phyloP scores from a whole-genome alignment of 768 basidiomycete species.

The Termitomyces sp. region DNA sequence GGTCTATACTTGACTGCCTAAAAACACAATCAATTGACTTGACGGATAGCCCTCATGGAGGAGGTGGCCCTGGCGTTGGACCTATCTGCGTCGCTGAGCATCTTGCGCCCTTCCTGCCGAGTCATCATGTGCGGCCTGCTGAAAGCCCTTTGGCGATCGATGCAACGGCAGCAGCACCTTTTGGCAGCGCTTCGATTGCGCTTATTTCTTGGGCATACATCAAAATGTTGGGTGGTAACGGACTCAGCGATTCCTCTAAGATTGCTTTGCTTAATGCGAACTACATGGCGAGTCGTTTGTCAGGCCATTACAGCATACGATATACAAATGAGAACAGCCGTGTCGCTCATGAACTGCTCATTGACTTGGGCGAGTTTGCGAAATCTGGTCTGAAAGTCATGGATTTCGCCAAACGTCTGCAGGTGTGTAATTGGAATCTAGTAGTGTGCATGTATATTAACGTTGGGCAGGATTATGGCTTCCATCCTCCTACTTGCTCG shows the following conservation, averaged over 20 bases:
- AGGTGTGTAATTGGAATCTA: constrained; percentile 37
- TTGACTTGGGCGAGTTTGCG: constrained; percentile 95
- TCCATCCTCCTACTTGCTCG: constrained; percentile 96
- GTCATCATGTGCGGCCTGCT: constrained; percentile 69
- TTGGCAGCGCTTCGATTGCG: constrained; percentile 91
- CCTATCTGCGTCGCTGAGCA: constrained; percentile 95
- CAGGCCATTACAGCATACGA: constrained; percentile 77
- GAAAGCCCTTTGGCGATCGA: constrained; percentile 72
- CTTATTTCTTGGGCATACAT: constrained; percentile 99
- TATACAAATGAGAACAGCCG: constrained; percentile 89
- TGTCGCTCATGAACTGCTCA: constrained; percentile 93
- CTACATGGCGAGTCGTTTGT: constrained; percentile 90
- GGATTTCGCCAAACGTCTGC: constrained; percentile 95
- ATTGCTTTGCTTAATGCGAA: constrained; percentile 92
- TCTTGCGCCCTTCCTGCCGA: constrained; percentile 90
- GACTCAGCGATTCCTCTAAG: constrained; percentile 81
- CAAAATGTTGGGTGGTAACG: constrained; percentile 97
- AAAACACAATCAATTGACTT: neutral
- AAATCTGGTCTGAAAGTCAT: constrained; percentile 86
- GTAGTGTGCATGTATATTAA: neutral
- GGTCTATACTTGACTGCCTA: constrained; percentile 19
- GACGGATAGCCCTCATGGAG: constrained; percentile 79
- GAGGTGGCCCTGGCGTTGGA: constrained; percentile 94
- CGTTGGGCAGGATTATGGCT: constrained; percentile 70
- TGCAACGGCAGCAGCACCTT: constrained; percentile 89